Evolutionary conservation across 345 rosid species (phyloP).

Genomic region (Camelina laxa): DNA sequence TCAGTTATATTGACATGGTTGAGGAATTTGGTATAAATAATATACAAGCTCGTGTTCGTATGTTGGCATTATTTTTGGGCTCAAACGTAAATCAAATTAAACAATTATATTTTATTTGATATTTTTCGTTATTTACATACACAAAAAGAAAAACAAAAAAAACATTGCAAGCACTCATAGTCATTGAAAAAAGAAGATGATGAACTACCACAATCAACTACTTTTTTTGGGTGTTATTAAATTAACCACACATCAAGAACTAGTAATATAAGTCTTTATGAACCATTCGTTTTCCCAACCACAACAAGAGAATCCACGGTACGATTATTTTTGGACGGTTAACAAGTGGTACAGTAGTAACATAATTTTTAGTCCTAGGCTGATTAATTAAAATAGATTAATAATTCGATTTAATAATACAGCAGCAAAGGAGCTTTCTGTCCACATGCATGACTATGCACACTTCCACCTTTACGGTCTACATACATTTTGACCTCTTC

Average conservation of each 20-base stretch:
- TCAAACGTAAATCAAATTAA: not conserved
- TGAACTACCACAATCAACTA: slow-evolving; percentile 3
- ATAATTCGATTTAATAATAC: not conserved
- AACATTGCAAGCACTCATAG: not conserved
- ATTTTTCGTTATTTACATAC: not conserved
- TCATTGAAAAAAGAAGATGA: not conserved
- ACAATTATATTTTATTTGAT: too few relatives aligned
- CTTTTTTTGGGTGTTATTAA: not conserved
- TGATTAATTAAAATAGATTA: not conserved
- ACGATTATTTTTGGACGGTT: slow-evolving; percentile 12
- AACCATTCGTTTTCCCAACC: slow-evolving; percentile 1
- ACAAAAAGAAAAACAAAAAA: not conserved
- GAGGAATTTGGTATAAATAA: not conserved
- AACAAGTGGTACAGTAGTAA: not conserved
- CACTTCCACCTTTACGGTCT: slow-evolving; percentile 24
- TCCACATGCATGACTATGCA: slow-evolving; percentile 38
- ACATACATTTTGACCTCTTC: slow-evolving; percentile 37
- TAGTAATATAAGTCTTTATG: not conserved
- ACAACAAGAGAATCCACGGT: not conserved
- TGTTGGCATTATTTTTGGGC: not conserved
- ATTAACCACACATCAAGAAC: not conserved
- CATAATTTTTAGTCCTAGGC: slow-evolving; percentile 14
- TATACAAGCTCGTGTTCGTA: not conserved
- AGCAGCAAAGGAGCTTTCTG: slow-evolving; percentile 7
- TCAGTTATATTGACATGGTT: not conserved